Percentiles rank a stretch among this genome's conserved stretches.
Conservation (phyloP, 2,329 filamentous ascomycete genomes). For the Xylaria digitata region DNA sequence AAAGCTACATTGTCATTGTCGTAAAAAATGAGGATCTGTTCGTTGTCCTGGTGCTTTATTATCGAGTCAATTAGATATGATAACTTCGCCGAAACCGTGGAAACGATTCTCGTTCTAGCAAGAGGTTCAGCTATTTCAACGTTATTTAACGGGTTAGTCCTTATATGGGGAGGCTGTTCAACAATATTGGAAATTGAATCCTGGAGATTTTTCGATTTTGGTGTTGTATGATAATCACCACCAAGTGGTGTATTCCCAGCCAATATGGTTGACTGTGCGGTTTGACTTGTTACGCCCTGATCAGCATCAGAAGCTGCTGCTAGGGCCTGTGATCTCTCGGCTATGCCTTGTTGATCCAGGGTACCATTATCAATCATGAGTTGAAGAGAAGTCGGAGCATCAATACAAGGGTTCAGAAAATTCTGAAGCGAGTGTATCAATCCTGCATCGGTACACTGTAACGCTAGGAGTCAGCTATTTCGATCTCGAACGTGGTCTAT, state of each 20-base stretch:
- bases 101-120: slow-evolving; percentile 71
- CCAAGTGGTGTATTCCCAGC: slow-evolving; percentile 48
- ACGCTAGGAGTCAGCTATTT: not conserved
- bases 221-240: slow-evolving; percentile 43
- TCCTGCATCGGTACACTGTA: slow-evolving; percentile 58
- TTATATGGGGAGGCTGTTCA: slow-evolving; percentile 21
- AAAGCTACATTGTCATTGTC: slow-evolving; percentile 87
- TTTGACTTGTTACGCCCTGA: slow-evolving; percentile 32
- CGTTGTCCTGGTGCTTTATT: slow-evolving; percentile 71
- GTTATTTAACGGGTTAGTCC: slow-evolving; percentile 53
- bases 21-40: slow-evolving; percentile 95
- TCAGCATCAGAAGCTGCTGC: slow-evolving; percentile 39
- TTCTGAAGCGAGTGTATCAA: slow-evolving; percentile 66
- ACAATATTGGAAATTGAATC: slow-evolving; percentile 25
- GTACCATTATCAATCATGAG: slow-evolving; percentile 61
- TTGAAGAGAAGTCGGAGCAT: slow-evolving; percentile 58
- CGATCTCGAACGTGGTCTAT: not conserved
- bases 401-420: slow-evolving; percentile 59
- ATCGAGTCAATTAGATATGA: slow-evolving; percentile 85
- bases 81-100: slow-evolving; percentile 86
- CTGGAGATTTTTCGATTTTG: slow-evolving; percentile 40
- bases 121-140: slow-evolving; percentile 64
- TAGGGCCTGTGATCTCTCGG: slow-evolving; percentile 52
- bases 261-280: slow-evolving; percentile 37
- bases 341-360: slow-evolving; percentile 54